phyloP scores from a whole-genome alignment of 2,329 filamentous ascomycete species.

The Neofusicoccum sp. region DNA sequence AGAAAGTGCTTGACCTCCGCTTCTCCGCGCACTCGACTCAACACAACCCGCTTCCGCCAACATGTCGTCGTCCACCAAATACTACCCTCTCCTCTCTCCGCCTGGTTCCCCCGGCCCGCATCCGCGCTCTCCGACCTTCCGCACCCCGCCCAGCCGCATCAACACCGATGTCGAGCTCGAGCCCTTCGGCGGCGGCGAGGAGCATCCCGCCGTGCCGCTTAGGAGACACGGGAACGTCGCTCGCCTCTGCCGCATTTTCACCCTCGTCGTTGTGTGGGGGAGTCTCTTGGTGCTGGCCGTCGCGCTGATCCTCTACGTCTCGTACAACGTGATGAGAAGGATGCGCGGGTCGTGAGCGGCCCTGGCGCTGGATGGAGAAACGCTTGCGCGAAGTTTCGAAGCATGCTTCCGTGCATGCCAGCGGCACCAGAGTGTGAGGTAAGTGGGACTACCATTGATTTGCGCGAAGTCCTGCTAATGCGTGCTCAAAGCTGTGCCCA shows the following conservation, averaged over 20 bases:
- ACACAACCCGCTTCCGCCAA: background rate
- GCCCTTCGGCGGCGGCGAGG: constrained; percentile 6
- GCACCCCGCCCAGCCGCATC: background rate
- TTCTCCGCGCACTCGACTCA: background rate
- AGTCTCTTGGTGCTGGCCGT: constrained; percentile 3
- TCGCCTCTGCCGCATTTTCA: constrained; percentile 9
- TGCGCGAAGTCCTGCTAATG: too few species aligned
- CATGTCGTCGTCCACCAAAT: background rate
- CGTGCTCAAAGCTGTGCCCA: too few species aligned
- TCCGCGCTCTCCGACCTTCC: background rate
- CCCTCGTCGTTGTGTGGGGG: constrained; percentile 2
- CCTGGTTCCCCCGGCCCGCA: background rate
- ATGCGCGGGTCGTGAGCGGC: background rate
- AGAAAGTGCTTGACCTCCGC: background rate
- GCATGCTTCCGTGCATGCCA: too few species aligned
- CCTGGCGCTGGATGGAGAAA: background rate
- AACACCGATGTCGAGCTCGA: background rate
- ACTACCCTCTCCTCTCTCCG: constrained; percentile 2
- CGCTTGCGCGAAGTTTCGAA: too few species aligned
- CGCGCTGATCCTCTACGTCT: background rate
- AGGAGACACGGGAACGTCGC: background rate
- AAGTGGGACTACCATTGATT: too few species aligned
- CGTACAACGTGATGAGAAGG: background rate
- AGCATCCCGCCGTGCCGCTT: background rate
- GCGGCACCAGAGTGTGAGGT: background rate